Base-by-base conservation (phyloP, 2,329 filamentous ascomycete genomes). In the Venturia pyrina region DNA sequence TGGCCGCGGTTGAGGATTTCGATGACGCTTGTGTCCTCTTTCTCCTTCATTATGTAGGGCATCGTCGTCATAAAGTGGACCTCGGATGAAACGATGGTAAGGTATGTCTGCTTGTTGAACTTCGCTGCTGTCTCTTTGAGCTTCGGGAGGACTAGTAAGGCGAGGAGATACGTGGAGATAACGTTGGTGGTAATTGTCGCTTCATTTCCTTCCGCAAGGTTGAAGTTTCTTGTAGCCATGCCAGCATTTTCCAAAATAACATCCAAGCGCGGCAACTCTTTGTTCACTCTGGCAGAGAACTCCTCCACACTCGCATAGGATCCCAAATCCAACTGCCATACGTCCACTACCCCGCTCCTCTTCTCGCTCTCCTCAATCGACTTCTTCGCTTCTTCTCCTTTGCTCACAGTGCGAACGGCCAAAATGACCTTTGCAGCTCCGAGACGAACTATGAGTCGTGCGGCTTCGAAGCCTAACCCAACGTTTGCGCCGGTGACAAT, bases 401-500 rank as follows among this genome's bases (percentile, higher is more conserved):
- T 81, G 37, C 73, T 70, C 8, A 73, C n/a, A 34, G 68, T 76
- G 43, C 81, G 78, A 32, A 79, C 77, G 2, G 78, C 78, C n/a
- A 83, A 71, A 65, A 83, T 80, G 40, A 83, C 73, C 37, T 75
- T 77, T 1, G 71, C 72, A 13, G 77, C 76, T 5, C 75, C 74
- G 5, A 81, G 74, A 0, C 71, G 69, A 0, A 77, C 75, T 50
- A 80, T 74, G 67, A 81, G 79, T 0, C 73, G 72, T 0, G 78
- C 76, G 6, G 80, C 77, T 71, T 82, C 79, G 57, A 76, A 73
- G 17, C 81, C 81, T 0, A 83, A 75, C 3, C 80, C 80, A 7
- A 74, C 71, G 65, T 82, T 82, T 2, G 78, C 75, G 53, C 81
- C 81, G 0, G 81, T 83, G 5, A 83, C 76, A 40, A 83, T 77